phyloP scores from a whole-genome alignment of 2,329 filamentous ascomycete genomes.

The Colletotrichum sp. region DNA sequence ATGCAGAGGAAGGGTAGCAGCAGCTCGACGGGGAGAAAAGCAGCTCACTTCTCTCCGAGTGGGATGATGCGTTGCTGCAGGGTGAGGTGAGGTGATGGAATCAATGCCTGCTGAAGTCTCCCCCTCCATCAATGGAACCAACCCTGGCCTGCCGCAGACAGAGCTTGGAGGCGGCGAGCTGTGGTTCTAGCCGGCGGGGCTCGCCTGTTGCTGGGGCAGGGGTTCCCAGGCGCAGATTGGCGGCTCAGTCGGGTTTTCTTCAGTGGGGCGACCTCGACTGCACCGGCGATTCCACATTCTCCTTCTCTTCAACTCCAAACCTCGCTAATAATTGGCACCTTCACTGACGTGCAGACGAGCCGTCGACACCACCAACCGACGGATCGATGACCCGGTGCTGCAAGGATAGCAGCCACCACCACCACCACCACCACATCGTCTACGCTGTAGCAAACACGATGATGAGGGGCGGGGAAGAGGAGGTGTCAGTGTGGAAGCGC shows the following conservation, averaged over 20 bases:
- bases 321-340: background rate
- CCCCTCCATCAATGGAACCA: background rate
- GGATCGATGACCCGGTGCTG: background rate
- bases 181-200: background rate
- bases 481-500: background rate
- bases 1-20: background rate
- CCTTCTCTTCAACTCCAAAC: background rate
- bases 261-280: background rate
- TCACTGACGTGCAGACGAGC: background rate
- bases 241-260: background rate
- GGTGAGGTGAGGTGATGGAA: constrained; percentile 16
- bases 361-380: background rate
- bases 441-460: background rate
- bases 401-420: background rate
- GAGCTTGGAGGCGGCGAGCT: background rate
- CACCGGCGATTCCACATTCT: background rate
- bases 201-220: background rate
- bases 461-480: background rate
- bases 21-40: background rate
- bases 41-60: background rate
- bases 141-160: background rate
- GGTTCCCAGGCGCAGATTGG: background rate
- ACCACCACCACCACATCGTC: background rate
- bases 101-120: background rate
- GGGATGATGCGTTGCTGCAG: constrained; percentile 3